Evolutionary conservation across 2,329 filamentous ascomycete species (phyloP), one percentile per base, ranked within the genome.

Genomic region (Sporothrix pseudoabietina): DNA sequence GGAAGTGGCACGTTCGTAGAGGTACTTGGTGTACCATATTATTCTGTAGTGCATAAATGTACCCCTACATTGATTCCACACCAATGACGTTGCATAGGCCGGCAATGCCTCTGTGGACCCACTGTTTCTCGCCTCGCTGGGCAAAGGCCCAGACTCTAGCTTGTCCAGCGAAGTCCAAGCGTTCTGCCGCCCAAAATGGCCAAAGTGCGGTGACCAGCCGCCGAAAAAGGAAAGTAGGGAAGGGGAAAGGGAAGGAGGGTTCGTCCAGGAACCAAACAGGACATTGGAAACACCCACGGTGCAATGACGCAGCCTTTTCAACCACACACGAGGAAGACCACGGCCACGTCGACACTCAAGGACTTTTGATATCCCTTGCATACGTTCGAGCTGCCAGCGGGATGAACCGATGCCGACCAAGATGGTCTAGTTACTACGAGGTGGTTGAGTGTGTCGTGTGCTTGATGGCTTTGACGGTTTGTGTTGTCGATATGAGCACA

Each of bases 181-280:
- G 59, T 5, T 41, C 32, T 61, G 57, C 16, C 32, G 57, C 32
- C 57, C 9, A 14, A 9, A 12, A 10, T 47, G 44, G 14, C 44
- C 44, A 47, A 47, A 47, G 19, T 47, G 10, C 14, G 14, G 44
- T 47, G 44, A 19, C 55, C 55, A 35, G 14, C 44, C 41, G 8
- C 41, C 44, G 12, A 55, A 30, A 30, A 30, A 30, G 22, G 52
- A 19, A 54, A 26, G 22, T 10, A 49, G 47, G 16, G n/a, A 52
- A 16, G n/a, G 22, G 52, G 26, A 26, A 26, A 26, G 26, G 26
- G 2, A 26, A 54, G 19, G 26, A 54, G 39, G 26, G 2, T 44
- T 66, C 54, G 68, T 19, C 35, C 55, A 55, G 47, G 66, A 71
- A 71, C 73, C 71, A 72, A 68, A 59, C 73, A 74, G 66, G 32